Evolutionary conservation across 2,329 filamentous ascomycete species (phyloP), one percentile per base, ranked within the genome.

Genomic region (Colletotrichum destructivum): DNA sequence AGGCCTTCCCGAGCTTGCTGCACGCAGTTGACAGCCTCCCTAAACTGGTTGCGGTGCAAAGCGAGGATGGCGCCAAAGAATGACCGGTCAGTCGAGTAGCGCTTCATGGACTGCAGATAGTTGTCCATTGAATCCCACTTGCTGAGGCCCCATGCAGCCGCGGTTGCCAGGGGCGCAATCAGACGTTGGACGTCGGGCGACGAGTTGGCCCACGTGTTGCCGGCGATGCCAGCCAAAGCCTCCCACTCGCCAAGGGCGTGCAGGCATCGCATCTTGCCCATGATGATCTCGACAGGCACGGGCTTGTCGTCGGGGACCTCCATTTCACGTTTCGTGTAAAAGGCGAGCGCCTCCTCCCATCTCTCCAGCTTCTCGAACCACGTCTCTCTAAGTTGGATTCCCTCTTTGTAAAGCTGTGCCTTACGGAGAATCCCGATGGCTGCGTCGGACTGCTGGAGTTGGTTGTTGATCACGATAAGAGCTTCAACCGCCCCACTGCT

Each of bases 41-140:
- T 91, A 83, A 98, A 99, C 76, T 98, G 95, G 78, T 98, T 98
- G 60, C 96, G 92, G 80, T 99, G 96, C 40, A 99, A 92, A 2
- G 96, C 93, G 66, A 99, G 87, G 77, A 99, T 98, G 9, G 96
- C 97, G 46, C 96, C 96, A 77, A 99, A 99, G 87, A 99, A 99
- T 0, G 96, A 97, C 60, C 96, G 89, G 82, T 99, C 97, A 0
- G 96, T 96, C 8, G 96, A 98, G 78, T 93, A 89, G 49, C 94
- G 89, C 83, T 98, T 98, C 91, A 99, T 98, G 35, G 96, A 96
- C 74, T 92, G 93, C 35, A 99, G 88, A 78, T 99, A 99, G 68
- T 93, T 95, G 81, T 99, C 96, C 96, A 99, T 99, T 18, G 96
- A 90, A 76, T 98, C 96, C 94, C 97, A 99, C 79, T 98, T 97